Evolutionary conservation across 176 grass and related monocot species (phyloP).

Genomic region (Chrysopogon serrulatus): DNA sequence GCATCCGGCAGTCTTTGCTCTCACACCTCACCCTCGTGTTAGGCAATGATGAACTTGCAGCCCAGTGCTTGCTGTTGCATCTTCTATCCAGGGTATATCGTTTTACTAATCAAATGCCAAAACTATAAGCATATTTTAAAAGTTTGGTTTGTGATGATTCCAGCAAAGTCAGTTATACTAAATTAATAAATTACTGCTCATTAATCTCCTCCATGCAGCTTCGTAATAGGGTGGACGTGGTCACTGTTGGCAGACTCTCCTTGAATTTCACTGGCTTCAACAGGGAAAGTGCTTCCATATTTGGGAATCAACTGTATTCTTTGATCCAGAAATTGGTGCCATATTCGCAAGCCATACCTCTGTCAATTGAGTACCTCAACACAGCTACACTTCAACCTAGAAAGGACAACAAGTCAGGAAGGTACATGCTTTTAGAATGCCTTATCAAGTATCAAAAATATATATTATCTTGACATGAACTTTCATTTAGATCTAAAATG

Average conservation of each 20-base stretch:
- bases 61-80: slow-evolving; percentile 84
- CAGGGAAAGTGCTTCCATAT: slow-evolving; percentile 78
- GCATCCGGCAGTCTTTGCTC: slow-evolving; percentile 72
- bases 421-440: slow-evolving; percentile 27
- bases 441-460: not conserved
- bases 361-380: slow-evolving; percentile 91
- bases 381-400: slow-evolving; percentile 67
- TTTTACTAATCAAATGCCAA: not conserved
- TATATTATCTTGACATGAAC: not conserved
- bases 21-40: slow-evolving; percentile 55
- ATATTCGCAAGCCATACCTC: slow-evolving; percentile 69
- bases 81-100: slow-evolving; percentile 76
- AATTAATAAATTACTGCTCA: not conserved
- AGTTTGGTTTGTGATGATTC: not conserved
- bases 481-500: not conserved
- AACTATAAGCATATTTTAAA: not conserved
- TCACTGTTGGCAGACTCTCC: slow-evolving; percentile 85
- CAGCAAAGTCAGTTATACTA: not conserved
- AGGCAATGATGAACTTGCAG: slow-evolving; percentile 76
- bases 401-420: slow-evolving; percentile 93
- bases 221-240: slow-evolving; percentile 67
- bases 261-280: slow-evolving; percentile 88
- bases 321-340: slow-evolving; percentile 70
- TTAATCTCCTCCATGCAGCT: slow-evolving; percentile 43
- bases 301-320: slow-evolving; percentile 55